A percentile compares a stretch with the other conserved stretches of the same genome.
phyloP scores from a whole-genome alignment of 2,329 filamentous ascomycete species.

The Exophiala sp. region DNA sequence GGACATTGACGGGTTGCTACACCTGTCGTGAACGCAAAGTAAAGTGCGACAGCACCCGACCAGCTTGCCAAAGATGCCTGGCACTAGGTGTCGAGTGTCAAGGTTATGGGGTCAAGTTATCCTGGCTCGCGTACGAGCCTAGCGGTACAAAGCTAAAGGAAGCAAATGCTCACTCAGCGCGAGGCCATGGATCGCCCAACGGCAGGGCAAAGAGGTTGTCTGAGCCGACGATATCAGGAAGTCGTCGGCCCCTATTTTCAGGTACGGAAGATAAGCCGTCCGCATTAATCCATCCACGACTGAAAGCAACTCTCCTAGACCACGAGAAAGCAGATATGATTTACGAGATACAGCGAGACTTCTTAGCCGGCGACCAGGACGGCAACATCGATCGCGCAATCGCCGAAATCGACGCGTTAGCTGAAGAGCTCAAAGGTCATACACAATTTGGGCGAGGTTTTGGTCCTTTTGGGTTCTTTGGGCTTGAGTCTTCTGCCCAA shows the following conservation, averaged over 20 bases:
- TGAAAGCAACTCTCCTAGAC: not conserved
- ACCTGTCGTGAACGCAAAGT: constrained; percentile 21
- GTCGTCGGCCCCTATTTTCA: constrained; percentile 5
- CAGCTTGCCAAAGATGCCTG: constrained; percentile 23
- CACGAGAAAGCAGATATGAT: constrained; percentile 3
- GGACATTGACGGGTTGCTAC: constrained; percentile 11
- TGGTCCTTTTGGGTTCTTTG: constrained; percentile 4
- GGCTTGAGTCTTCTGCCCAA: not conserved
- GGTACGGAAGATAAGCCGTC: not conserved
- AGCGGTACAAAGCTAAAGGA: not conserved
- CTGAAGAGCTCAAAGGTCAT: not conserved
- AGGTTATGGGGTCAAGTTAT: constrained; percentile 7
- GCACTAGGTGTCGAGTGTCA: constrained; percentile 25
- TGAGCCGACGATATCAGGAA: not conserved
- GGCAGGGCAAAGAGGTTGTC: not conserved
- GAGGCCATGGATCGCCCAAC: not conserved
- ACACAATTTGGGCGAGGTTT: not conserved
- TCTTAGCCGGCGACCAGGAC: constrained; percentile 4
- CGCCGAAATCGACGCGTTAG: not conserved
- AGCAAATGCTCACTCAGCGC: not conserved
- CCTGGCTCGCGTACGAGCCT: constrained; percentile 5
- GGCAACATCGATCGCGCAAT: constrained; percentile 4
- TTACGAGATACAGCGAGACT: not conserved
- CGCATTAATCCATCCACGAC: not conserved
- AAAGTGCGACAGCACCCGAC: constrained; percentile 29